A percentile compares a stretch with the other conserved stretches of the same genome.
Evolutionary conservation across 164 flowering plant genomes (phyloP).

Genomic region (Chloranthus sessilifolius): DNA sequence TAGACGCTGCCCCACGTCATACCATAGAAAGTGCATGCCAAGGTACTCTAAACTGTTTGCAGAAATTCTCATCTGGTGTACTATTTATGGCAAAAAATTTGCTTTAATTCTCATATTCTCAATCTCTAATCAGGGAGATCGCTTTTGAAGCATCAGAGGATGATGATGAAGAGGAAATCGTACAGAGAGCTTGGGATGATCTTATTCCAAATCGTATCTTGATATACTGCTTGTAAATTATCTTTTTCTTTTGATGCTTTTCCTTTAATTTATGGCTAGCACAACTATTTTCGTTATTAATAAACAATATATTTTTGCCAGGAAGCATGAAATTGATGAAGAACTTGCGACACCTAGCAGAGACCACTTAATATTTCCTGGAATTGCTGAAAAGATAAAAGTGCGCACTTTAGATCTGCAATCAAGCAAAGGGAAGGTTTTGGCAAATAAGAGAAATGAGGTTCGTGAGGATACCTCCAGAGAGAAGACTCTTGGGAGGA

Average conservation of each 20-base stretch:
- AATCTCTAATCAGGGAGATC: constrained; percentile 40
- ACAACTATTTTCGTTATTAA: not conserved
- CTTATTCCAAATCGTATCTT: constrained; percentile 59
- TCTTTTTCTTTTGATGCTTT: not conserved
- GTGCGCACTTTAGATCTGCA: constrained; percentile 6
- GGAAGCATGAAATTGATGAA: constrained; percentile 52
- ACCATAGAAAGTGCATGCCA: constrained; percentile 88
- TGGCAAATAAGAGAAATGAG: constrained; percentile 18
- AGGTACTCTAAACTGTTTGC: constrained; percentile 32
- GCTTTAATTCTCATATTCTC: not conserved
- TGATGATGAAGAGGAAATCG: constrained; percentile 12
- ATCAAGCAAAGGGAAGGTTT: constrained; percentile 11
- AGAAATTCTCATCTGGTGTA: not conserved
- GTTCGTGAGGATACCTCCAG: constrained; percentile 10
- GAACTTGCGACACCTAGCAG: constrained; percentile 46
- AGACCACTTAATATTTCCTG: constrained; percentile 53
- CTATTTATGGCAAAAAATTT: too few relatives aligned
- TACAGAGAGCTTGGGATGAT: constrained; percentile 72
- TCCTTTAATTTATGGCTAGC: too few relatives aligned
- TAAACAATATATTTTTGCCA: constrained; percentile 18
- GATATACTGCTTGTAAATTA: constrained; percentile 80
- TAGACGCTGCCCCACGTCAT: constrained; percentile 84
- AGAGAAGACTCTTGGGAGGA: constrained; percentile 15
- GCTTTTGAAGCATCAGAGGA: constrained; percentile 32
- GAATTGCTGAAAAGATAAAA: constrained; percentile 19